Percentiles rank a stretch among this genome's conserved stretches.
Conservation (phyloP, 345 rosid species). For the Gossypium bickii region DNA sequence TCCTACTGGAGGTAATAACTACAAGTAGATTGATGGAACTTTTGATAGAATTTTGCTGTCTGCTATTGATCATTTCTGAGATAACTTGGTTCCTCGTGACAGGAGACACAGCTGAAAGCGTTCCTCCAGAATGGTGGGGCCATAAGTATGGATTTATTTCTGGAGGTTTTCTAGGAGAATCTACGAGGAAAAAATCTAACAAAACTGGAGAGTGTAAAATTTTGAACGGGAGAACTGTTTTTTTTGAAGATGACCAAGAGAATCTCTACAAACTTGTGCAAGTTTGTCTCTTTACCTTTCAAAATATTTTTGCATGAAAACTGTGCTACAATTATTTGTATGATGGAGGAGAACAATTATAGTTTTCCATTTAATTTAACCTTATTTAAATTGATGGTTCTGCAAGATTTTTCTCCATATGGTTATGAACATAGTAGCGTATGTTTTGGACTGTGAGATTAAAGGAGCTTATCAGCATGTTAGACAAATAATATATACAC, state of each 20-base stretch:
- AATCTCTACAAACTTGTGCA: conserved; percentile 92
- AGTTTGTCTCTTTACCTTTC: conserved; percentile 33
- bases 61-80: conserved; percentile 1
- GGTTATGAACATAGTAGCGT: not conserved
- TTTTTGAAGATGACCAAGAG: conserved; percentile 93
- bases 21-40: not conserved
- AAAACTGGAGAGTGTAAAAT: conserved; percentile 29
- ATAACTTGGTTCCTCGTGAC: conserved; percentile 22
- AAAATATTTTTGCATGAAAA: not conserved
- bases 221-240: conserved; percentile 44
- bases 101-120: conserved; percentile 42
- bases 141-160: conserved; percentile 72
- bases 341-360: not conserved
- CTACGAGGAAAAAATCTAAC: conserved; percentile 42
- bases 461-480: not conserved
- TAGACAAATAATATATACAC: not conserved
- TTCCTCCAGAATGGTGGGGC: conserved; percentile 88
- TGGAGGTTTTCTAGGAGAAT: conserved; percentile 89
- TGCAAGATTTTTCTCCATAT: not conserved
- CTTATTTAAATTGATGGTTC: not conserved
- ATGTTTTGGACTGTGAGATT: not conserved
- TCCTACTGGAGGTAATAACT: conserved; percentile 40
- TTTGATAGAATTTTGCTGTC: not conserved
- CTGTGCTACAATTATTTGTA: not conserved
- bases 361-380: not conserved